phyloP scores from a whole-genome alignment of 2,329 filamentous ascomycete genomes.

The Fusarium sp. region DNA sequence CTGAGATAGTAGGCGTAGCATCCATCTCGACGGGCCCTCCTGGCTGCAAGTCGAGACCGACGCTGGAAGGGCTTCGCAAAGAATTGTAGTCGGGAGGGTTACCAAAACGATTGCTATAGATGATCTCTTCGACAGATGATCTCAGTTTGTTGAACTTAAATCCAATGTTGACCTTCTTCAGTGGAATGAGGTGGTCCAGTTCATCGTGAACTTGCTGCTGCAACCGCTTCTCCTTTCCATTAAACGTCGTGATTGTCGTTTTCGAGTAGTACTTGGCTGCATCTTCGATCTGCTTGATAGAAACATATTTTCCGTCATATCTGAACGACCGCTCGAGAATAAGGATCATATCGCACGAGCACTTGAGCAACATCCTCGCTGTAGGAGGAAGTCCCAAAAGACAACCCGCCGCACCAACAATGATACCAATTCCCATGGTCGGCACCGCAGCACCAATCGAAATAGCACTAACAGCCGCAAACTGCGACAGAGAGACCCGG shows the following conservation, averaged over 20 bases:
- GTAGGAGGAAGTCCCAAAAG: conserved; percentile 33
- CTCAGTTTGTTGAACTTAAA: conserved; percentile 43
- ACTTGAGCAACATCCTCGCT: conserved; percentile 41
- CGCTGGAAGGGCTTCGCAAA: conserved; percentile 25
- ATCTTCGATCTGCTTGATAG: conserved; percentile 41
- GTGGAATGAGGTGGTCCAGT: conserved; percentile 36
- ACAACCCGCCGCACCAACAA: conserved; percentile 33
- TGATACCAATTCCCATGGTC: conserved; percentile 33
- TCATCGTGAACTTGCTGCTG: conserved; percentile 43
- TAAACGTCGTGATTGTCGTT: conserved; percentile 31
- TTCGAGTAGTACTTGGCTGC: conserved; percentile 40
- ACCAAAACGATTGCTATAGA: conserved; percentile 38
- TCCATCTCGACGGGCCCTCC: conserved; percentile 10
- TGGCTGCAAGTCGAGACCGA: background rate
- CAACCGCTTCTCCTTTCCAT: conserved; percentile 33
- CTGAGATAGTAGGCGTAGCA: conserved; percentile 1
- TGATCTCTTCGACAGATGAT: conserved; percentile 24
- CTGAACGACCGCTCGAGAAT: conserved; percentile 40
- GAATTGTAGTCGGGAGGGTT: conserved; percentile 22
- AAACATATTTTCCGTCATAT: conserved; percentile 42
- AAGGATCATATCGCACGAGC: conserved; percentile 42
- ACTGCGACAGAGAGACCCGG: conserved; percentile 38
- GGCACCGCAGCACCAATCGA: conserved; percentile 34
- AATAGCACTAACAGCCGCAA: conserved; percentile 18
- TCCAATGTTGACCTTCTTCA: conserved; percentile 35